Evolutionary conservation across 2,329 filamentous ascomycete species (phyloP).

Genomic region (Fusarium papillatum): DNA sequence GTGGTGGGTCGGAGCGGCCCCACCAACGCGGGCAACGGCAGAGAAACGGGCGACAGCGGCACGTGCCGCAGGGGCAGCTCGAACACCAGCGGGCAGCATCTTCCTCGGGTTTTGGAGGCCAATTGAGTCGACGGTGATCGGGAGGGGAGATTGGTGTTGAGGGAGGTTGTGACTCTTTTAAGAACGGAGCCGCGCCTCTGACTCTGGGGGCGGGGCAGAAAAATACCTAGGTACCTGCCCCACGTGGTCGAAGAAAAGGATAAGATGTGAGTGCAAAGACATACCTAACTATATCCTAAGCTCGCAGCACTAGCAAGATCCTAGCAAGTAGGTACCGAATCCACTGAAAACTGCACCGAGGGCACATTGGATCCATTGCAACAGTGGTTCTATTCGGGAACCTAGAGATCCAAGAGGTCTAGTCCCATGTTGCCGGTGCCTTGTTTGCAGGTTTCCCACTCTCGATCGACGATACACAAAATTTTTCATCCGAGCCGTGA

Average conservation of each 20-base stretch:
- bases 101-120: constrained; percentile 28
- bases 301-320: background rate
- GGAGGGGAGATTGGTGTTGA: constrained; percentile 5
- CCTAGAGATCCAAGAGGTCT: background rate
- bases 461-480: background rate
- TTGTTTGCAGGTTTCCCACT: background rate
- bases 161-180: constrained; percentile 21
- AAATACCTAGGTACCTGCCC: constrained; percentile 3
- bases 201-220: constrained; percentile 35
- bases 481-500: background rate
- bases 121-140: constrained; percentile 39
- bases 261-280: no score
- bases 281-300: no score
- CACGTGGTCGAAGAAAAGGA: no score
- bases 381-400: background rate
- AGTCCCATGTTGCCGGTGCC: background rate
- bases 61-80: constrained; percentile 50
- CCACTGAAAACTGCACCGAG: constrained; percentile 3
- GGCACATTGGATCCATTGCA: background rate
- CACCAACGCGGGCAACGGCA: constrained; percentile 26
- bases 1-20: constrained; percentile 38
- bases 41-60: constrained; percentile 20
- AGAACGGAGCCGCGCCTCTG: constrained; percentile 9
- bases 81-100: constrained; percentile 61
- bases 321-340: constrained; percentile 5